Conservation (phyloP, 164 flowering plant species). For the Tinospora cordifolia region DNA sequence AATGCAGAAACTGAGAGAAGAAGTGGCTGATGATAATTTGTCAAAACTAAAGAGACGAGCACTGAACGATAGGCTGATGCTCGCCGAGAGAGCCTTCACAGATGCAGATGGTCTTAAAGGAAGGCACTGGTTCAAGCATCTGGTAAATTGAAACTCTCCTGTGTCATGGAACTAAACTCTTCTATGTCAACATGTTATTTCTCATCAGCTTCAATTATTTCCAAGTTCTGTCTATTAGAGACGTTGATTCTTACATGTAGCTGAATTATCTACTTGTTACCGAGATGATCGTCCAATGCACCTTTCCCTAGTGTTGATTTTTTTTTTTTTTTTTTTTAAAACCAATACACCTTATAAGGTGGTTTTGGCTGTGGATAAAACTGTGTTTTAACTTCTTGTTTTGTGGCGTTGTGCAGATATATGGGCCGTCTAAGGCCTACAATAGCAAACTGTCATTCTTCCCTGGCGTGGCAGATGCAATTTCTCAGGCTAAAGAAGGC, state of each 20-base stretch:
- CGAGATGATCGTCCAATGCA: not conserved
- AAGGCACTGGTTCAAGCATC: slow-evolving; percentile 87
- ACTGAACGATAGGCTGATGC: slow-evolving; percentile 80
- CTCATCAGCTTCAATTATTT: not conserved
- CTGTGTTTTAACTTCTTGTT: too few relatives aligned
- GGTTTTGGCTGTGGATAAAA: too few relatives aligned
- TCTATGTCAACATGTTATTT: not conserved
- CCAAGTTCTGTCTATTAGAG: too few relatives aligned
- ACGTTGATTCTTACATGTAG: too few relatives aligned
- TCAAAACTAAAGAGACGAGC: slow-evolving; percentile 38
- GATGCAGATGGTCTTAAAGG: slow-evolving; percentile 69
- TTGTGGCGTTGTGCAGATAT: slow-evolving; percentile 34
- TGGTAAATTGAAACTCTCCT: slow-evolving; percentile 36
- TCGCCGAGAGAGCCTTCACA: slow-evolving; percentile 84
- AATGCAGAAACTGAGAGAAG: slow-evolving; percentile 45
- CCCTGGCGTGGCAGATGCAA: slow-evolving; percentile 73
- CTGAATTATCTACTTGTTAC: too few relatives aligned
- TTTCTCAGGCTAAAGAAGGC: slow-evolving; percentile 28
- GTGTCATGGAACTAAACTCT: not conserved
- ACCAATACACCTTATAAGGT: too few relatives aligned
- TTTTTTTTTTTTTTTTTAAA: too few relatives aligned
- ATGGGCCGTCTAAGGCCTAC: slow-evolving; percentile 48
- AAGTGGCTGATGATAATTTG: slow-evolving; percentile 21
- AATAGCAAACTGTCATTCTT: slow-evolving; percentile 51
- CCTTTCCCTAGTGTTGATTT: too few relatives aligned